phyloP scores from a whole-genome alignment of 139 green algal genomes.

The Chlamydomonas schloesseri region DNA sequence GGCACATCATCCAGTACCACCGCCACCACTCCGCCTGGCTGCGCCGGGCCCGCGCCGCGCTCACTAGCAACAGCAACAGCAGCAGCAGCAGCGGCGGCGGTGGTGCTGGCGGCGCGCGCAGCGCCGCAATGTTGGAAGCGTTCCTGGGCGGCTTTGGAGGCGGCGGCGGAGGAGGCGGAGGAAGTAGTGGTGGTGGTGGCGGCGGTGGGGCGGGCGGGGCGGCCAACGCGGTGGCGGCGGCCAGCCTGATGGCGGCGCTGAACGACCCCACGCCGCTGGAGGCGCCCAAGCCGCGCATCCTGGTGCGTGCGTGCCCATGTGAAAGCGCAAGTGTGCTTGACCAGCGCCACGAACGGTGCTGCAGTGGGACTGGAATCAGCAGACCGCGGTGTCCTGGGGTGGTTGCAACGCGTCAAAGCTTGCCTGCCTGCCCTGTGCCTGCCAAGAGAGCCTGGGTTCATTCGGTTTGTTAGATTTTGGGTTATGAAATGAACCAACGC shows the following conservation, averaged over 20 bases:
- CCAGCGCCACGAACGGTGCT: too few species aligned
- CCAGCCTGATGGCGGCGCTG: background rate
- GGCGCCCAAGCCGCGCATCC: conserved; percentile 78
- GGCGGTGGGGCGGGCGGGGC: background rate
- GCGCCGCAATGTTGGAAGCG: background rate
- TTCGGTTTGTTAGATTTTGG: too few species aligned
- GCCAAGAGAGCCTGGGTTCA: too few species aligned
- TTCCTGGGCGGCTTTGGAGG: conserved; percentile 12
- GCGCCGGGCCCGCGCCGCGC: conserved; percentile 15
- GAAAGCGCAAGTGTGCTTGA: too few species aligned
- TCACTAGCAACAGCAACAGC: background rate
- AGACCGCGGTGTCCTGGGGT: too few species aligned
- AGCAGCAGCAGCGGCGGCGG: background rate
- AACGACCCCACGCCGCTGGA: background rate
- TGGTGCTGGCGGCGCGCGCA: background rate
- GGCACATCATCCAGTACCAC: conserved; percentile 91
- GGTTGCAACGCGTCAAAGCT: too few species aligned
- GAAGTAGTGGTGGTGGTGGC: too few species aligned
- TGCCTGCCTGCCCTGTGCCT: too few species aligned
- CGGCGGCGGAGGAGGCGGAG: background rate
- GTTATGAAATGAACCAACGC: too few species aligned
- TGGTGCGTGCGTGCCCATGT: too few species aligned
- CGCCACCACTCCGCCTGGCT: conserved; percentile 75
- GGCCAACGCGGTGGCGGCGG: background rate
- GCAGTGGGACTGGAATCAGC: too few species aligned